Evolutionary conservation across 176 grass and related monocot species (phyloP), one percentile per base, ranked within the genome.

Genomic region (Hsuehochloa calcarea): DNA sequence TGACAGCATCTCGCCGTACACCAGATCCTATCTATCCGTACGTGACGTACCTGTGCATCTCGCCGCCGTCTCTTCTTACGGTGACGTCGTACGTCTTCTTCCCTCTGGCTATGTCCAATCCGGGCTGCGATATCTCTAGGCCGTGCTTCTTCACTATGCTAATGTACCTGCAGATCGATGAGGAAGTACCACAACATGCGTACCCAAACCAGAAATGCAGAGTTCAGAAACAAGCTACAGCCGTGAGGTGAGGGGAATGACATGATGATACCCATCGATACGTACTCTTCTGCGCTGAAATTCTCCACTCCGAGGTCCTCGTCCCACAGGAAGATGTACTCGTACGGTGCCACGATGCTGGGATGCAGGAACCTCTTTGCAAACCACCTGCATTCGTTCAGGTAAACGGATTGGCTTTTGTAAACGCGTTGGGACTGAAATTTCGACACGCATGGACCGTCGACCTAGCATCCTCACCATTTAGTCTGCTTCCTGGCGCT

Each of bases 321-420:
- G 17, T 91, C 90, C 90, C 90, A 91, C 1, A 91, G 13, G 69
- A 91, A 91, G 22, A 91, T 19, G 62, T 91, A 91, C 20, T 91
- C 85, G 1, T 91, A 91, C 0, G 70, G 64, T 8, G 85, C 69
- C 38, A 91, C 55, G 0, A 77, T 7, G 78, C 39, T 84, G 3
- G 90, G 90, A 51, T 91, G 85, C 69, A 91, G 6, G 39, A 91
- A 91, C 64, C 90, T 75, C 81, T 91, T 91, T 16, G 82, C 90
- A 4, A 78, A 91, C 90, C 90, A 91, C 89, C 89, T 90, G 5
- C 46, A 49, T 49, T 5, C 46, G 3, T 44, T 44, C 41, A 49
- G 46, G 11, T 14, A 47, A 47, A 47, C 45, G 14, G 3, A 15
- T 49, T 4, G 46, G 4, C 15, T 34, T 34, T 34, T 49, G 46